phyloP scores from a whole-genome alignment of 345 rosid genomes.

The Salix brachista region DNA sequence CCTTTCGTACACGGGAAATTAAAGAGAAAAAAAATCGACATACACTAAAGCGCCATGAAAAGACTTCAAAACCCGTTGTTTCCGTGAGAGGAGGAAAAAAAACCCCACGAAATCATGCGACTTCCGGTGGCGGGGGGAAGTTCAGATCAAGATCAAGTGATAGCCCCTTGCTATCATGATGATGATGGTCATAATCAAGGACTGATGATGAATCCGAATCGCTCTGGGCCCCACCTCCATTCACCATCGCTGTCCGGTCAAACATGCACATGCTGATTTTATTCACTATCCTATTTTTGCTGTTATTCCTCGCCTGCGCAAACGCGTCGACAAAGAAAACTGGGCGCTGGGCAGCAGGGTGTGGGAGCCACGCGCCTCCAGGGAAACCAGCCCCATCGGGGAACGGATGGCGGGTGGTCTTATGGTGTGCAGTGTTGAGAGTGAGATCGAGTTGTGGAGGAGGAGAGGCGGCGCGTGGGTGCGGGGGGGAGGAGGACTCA shows the following conservation, averaged over 20 bases:
- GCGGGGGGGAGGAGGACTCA: slow-evolving; percentile 63
- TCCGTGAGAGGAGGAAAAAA: not conserved
- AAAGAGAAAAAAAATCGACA: slow-evolving; percentile 8
- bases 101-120: slow-evolving; percentile 36
- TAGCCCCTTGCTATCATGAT: not conserved
- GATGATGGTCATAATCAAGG: slow-evolving; percentile 43
- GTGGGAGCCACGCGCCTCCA: slow-evolving; percentile 20
- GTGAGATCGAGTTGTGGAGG: slow-evolving; percentile 46
- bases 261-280: slow-evolving; percentile 14
- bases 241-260: slow-evolving; percentile 21
- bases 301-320: slow-evolving; percentile 26
- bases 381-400: slow-evolving; percentile 14
- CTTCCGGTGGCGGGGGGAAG: slow-evolving; percentile 55
- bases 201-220: slow-evolving; percentile 67
- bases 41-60: slow-evolving; percentile 3
- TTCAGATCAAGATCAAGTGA: slow-evolving; percentile 64
- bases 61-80: slow-evolving; percentile 2
- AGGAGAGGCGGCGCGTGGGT: slow-evolving; percentile 15
- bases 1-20: not conserved
- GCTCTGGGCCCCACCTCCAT: slow-evolving; percentile 34
- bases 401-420: not conserved
- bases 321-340: slow-evolving; percentile 50
- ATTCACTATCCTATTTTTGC: not conserved
- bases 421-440: slow-evolving; percentile 24
- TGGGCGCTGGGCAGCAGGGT: slow-evolving; percentile 29